Evolutionary conservation across 495 filamentous ascomycete species (phyloP).

Genomic region (Xylaria curta): DNA sequence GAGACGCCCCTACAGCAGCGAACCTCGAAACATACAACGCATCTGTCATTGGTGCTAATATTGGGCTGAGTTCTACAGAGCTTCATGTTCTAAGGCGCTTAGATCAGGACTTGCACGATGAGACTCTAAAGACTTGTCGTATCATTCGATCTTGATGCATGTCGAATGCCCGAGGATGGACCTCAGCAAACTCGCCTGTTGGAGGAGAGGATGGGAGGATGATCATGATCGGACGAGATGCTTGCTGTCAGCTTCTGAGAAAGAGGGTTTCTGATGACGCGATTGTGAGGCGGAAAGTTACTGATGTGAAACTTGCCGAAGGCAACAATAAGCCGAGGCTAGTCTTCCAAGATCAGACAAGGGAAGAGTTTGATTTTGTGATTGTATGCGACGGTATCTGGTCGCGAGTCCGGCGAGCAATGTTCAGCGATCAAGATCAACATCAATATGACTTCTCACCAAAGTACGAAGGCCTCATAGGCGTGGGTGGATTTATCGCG

Average conservation of each 20-base stretch:
- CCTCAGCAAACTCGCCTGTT: not conserved
- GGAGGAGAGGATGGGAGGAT: conserved; percentile 16
- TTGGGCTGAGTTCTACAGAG: conserved; percentile 17
- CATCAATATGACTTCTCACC: conserved; percentile 43
- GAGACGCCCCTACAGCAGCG: not conserved
- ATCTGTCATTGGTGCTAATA: conserved; percentile 24
- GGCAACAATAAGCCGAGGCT: conserved; percentile 32
- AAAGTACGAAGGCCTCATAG: conserved; percentile 51
- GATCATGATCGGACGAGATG: conserved; percentile 24
- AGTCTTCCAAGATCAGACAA: conserved; percentile 41
- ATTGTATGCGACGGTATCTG: conserved; percentile 68
- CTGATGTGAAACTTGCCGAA: conserved; percentile 21
- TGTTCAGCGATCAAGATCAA: conserved; percentile 47
- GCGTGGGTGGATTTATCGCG: conserved; percentile 61
- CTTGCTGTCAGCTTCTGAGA: conserved; percentile 21
- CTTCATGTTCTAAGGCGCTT: conserved; percentile 24
- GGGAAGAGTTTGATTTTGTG: conserved; percentile 57
- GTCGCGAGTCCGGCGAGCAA: conserved; percentile 52
- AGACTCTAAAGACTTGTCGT: conserved; percentile 16
- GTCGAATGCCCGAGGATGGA: conserved; percentile 25
- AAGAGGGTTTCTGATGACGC: conserved; percentile 5
- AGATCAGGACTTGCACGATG: conserved; percentile 12
- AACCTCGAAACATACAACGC: conserved; percentile 16
- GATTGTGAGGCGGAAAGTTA: conserved; percentile 23
- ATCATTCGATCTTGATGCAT: conserved; percentile 19